These are phyloP conservation scores for Strigomonas culicis DNA, from an alignment of 208 protist genomes.

Conservation along the genomic window DNA sequence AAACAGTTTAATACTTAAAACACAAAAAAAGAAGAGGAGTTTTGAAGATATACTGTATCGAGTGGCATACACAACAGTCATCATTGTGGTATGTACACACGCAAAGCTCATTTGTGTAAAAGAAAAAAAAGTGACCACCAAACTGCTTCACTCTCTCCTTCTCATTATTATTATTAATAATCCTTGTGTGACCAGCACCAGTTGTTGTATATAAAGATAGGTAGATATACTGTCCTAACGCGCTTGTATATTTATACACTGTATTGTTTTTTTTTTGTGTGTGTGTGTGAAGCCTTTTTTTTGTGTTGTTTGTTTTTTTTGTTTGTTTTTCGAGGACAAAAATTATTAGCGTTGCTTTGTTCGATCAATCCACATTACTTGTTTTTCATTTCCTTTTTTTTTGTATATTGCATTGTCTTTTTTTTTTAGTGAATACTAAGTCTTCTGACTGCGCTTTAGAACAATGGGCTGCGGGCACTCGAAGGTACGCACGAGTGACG, in stretches of 20 bases:
- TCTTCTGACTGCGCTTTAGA: background rate
- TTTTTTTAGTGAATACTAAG: background rate
- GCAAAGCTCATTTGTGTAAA: too few relatives aligned
- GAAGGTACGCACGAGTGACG: too few relatives aligned
- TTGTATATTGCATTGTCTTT: background rate
- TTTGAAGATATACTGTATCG: too few relatives aligned
- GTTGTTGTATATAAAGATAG: background rate
- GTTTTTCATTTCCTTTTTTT: background rate
- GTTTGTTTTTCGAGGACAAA: slow-evolving; percentile 14
- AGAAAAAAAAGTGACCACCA: too few relatives aligned
- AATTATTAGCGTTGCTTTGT: too few relatives aligned
- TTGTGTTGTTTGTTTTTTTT: background rate
- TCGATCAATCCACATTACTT: background rate
- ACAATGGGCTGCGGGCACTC: background rate
- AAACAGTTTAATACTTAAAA: background rate
- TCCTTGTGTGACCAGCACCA: background rate
- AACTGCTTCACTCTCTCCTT: too few relatives aligned
- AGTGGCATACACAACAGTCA: too few relatives aligned
- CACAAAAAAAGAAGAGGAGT: too few relatives aligned
- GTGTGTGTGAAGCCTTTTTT: background rate
- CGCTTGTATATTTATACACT: slow-evolving; percentile 1
- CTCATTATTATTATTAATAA: background rate
- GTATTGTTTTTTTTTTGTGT: background rate
- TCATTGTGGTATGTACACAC: too few relatives aligned
- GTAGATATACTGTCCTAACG: background rate